phyloP scores from a whole-genome alignment of 169 alveolate genomes.

The Cryptosporidium sp. region DNA sequence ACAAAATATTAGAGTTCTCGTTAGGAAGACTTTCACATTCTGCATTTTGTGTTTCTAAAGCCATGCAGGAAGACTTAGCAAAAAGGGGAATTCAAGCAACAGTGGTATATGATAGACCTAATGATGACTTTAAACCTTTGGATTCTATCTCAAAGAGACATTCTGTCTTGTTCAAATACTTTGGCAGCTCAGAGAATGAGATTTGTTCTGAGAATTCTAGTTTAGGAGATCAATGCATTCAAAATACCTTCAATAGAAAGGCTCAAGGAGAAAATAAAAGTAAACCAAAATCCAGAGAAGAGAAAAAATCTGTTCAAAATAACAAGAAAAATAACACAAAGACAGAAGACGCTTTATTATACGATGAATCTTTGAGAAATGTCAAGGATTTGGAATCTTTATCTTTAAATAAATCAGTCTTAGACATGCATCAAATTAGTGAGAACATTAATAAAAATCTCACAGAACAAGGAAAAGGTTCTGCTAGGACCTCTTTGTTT shows the following conservation, averaged over 20 bases:
- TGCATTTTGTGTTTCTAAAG: slow-evolving; percentile 90
- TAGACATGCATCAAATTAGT: background rate
- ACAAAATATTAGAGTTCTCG: slow-evolving; percentile 82
- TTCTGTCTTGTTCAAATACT: slow-evolving; percentile 74
- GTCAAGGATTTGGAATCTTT: background rate
- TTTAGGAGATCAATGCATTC: background rate
- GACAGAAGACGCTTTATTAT: background rate
- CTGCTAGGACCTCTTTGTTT: background rate
- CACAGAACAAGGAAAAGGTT: background rate
- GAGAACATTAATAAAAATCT: background rate
- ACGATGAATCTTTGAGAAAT: background rate
- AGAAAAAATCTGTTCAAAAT: background rate
- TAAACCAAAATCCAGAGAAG: background rate
- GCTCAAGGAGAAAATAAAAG: background rate
- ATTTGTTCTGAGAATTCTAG: background rate
- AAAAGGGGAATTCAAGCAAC: slow-evolving; percentile 83
- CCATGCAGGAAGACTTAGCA: slow-evolving; percentile 86
- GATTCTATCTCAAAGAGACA: slow-evolving; percentile 70
- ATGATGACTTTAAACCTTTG: slow-evolving; percentile 78
- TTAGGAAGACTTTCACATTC: slow-evolving; percentile 85
- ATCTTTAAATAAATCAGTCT: background rate
- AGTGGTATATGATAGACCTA: slow-evolving; percentile 88
- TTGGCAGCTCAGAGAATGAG: slow-evolving; percentile 28
- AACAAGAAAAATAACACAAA: background rate
- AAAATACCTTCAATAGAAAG: background rate